Evolutionary conservation across 2,329 filamentous ascomycete genomes (phyloP).

Genomic region (Piedraia hortae): DNA sequence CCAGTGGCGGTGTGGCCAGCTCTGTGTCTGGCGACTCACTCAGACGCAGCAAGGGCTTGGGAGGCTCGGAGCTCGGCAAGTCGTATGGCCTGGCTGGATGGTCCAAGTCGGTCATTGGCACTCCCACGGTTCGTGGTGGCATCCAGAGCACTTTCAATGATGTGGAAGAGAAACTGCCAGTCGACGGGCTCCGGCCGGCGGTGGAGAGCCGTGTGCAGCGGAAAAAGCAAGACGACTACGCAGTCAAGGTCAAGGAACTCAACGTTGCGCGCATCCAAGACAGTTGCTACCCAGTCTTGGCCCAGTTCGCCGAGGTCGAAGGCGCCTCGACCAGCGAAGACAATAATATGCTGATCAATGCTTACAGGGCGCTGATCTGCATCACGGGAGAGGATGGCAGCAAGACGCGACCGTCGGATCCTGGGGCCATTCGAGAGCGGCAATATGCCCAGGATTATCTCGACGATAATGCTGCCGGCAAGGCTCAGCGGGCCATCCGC

Average conservation of each 20-base stretch:
- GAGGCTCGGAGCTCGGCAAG: slow-evolving; percentile 18
- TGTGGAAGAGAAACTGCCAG: slow-evolving; percentile 20
- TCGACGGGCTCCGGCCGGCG: slow-evolving; percentile 19
- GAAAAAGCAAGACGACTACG: slow-evolving; percentile 61
- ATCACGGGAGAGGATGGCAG: slow-evolving; percentile 48
- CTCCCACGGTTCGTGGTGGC: slow-evolving; percentile 30
- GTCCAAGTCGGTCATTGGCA: slow-evolving; percentile 67
- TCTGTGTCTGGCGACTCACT: slow-evolving; percentile 19
- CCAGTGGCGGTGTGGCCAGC: slow-evolving; percentile 10
- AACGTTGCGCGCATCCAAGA: slow-evolving; percentile 44
- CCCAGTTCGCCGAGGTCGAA: slow-evolving; percentile 51
- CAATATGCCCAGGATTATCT: slow-evolving; percentile 53
- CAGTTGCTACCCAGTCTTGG: slow-evolving; percentile 42
- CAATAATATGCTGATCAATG: slow-evolving; percentile 38
- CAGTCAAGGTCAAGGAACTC: slow-evolving; percentile 50
- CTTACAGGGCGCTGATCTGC: slow-evolving; percentile 54
- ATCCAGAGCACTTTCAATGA: slow-evolving; percentile 14
- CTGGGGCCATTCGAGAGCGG: slow-evolving; percentile 43
- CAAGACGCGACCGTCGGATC: slow-evolving; percentile 28
- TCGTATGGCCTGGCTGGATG: slow-evolving; percentile 40
- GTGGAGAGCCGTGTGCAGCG: slow-evolving; percentile 49
- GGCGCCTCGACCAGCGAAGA: slow-evolving; percentile 37
- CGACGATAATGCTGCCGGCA: slow-evolving; percentile 41
- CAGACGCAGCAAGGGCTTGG: slow-evolving; percentile 15
- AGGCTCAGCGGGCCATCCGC: slow-evolving; percentile 36